Conservation (phyloP, 1,139 yeast genomes). For the Saccharomyces hybrid region DNA sequence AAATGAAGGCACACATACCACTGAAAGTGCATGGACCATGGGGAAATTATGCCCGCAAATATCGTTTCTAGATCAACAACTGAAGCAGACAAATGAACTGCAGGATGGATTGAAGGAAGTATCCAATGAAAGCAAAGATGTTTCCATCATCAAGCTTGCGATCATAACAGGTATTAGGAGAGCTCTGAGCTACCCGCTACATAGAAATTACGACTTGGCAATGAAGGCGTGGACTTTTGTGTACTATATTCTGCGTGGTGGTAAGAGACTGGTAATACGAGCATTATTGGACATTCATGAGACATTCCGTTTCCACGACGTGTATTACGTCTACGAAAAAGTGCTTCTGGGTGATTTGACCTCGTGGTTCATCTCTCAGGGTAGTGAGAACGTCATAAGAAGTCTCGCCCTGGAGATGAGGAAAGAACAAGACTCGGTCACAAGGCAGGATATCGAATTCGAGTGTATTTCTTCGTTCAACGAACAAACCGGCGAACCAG, state of each 20-base stretch:
- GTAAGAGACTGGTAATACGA: constrained; percentile 58
- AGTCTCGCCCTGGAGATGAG: constrained; percentile 60
- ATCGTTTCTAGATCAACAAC: constrained; percentile 57
- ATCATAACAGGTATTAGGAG: constrained; percentile 60
- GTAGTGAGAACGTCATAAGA: constrained; percentile 44
- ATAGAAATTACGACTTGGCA: constrained; percentile 58
- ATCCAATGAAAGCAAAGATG: constrained; percentile 1
- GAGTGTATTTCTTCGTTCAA: constrained; percentile 24
- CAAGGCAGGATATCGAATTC: constrained; percentile 18
- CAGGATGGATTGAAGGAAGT: constrained; percentile 3
- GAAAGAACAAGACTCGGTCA: constrained; percentile 17
- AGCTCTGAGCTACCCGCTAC: constrained; percentile 72
- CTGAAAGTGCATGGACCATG: constrained; percentile 90
- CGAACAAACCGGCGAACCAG: constrained; percentile 19
- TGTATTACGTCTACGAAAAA: constrained; percentile 80
- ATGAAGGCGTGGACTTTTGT: constrained; percentile 71
- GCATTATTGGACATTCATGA: constrained; percentile 56
- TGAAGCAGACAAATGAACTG: constrained; percentile 36
- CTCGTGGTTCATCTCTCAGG: constrained; percentile 63
- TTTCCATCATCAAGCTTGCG: constrained; percentile 42
- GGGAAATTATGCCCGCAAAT: constrained; percentile 81
- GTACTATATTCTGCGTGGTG: constrained; percentile 55
- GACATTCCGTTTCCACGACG: constrained; percentile 75
- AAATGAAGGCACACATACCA: constrained; percentile 67
- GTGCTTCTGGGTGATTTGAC: constrained; percentile 75